Base-by-base conservation (phyloP, 108 stramenopile species). In the Nitzschia putrida region DNA sequence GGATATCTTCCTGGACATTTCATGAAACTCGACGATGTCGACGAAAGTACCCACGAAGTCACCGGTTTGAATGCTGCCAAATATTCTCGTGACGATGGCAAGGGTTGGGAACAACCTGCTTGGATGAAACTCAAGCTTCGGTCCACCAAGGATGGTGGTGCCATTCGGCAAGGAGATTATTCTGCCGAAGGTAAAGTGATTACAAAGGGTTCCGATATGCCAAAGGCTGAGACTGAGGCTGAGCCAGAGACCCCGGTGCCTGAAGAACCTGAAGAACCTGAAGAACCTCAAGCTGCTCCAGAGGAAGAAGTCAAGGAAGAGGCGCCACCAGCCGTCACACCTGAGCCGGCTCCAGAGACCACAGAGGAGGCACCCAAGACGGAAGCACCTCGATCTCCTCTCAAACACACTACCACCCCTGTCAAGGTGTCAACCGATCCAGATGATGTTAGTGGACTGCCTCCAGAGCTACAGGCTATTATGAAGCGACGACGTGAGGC, bases 61-160 rank as follows among this genome's bases (percentile, higher is more conserved):
- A 40, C 26, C 6, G 58, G 58, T 20, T 47, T 63, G 44, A 18
- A 45, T 24, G 38, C 61, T 13, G 23, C 43, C 16, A 44, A 63
- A 47, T 63, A 63, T 21, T 22, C 43, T 44, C 44, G 66, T 9
- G 63, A 74, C 57, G 63, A 77, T 9, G 69, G 61, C 26, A 69
- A 56, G 55, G 34, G 7, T 23, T 77, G 76, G 76, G 43, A 57
- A 2, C 57, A 77, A 52, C 76, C 76, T 14, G 29, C 59, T 20
- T 77, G 76, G 76, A 74, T 61, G 66, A n/a, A 59, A 58, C 10
- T 67, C 26, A 57, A 74, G 53, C 42, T 74, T n/a, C 53, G 57
- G 26, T 52, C 65, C 20, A 74, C 73, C 16, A 21, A n/a, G 0
- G 43, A n/a, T 14, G 66, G 57, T 23, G 59, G 57, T 53, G 49